phyloP scores from a whole-genome alignment of 257 asterid species.

The Phtheirospermum japonicum region DNA sequence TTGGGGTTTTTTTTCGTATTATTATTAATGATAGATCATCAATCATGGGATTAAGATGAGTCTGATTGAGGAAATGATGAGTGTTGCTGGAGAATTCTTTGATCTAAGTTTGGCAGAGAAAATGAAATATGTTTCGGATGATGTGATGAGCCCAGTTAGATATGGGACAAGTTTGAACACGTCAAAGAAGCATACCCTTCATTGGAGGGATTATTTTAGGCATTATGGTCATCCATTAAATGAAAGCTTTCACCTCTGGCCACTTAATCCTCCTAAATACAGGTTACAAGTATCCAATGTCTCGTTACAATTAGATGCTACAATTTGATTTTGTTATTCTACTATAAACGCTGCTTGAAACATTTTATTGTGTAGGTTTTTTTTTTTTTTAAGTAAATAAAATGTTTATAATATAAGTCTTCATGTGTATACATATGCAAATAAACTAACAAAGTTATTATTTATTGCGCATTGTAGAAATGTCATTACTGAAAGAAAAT shows the following conservation, averaged over 20 bases:
- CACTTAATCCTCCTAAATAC: constrained; percentile 44
- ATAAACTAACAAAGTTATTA: too few species aligned
- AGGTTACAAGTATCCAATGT: constrained; percentile 24
- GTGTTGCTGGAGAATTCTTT: constrained; percentile 39
- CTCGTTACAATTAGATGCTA: background rate
- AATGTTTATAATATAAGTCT: too few species aligned
- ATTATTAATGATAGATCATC: constrained; percentile 25
- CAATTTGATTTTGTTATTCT: too few species aligned
- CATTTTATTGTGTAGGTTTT: too few species aligned
- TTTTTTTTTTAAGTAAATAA: too few species aligned
- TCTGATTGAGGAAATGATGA: constrained; percentile 38
- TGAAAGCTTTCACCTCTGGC: constrained; percentile 45
- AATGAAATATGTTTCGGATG: constrained; percentile 45
- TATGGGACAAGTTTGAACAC: constrained; percentile 66
- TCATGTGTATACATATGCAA: too few species aligned
- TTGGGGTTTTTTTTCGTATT: background rate
- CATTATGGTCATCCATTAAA: constrained; percentile 50
- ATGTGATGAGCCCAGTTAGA: constrained; percentile 55
- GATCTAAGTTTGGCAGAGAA: constrained; percentile 36
- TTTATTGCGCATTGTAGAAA: too few species aligned
- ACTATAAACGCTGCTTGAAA: too few species aligned
- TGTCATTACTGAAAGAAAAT: too few species aligned
- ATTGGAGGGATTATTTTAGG: constrained; percentile 66
- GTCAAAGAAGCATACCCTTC: constrained; percentile 33
- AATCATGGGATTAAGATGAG: constrained; percentile 43